Evolutionary conservation across 305 asterid genomes (phyloP).

Genomic region (Solanum chacoense): DNA sequence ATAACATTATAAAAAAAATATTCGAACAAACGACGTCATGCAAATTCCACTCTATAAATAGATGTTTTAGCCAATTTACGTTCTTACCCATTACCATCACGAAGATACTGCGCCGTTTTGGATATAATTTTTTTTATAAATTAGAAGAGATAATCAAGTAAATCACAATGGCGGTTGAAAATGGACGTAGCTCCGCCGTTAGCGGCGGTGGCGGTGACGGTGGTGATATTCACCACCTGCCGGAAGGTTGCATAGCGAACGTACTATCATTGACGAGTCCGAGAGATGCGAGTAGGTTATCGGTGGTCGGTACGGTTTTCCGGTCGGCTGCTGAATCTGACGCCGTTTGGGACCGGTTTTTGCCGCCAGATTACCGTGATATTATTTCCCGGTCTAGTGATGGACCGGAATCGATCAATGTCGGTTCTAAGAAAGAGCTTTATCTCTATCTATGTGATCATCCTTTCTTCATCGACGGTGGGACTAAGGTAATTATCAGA

Average conservation of each 20-base stretch:
- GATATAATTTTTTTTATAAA: not conserved
- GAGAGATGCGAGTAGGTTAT: conserved; percentile 7
- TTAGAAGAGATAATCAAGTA: not conserved
- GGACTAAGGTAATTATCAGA: conserved; percentile 3
- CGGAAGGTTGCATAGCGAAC: conserved; percentile 20
- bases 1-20: not conserved
- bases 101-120: not conserved
- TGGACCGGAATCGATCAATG: not conserved
- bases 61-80: not conserved
- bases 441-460: conserved; percentile 2
- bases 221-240: conserved; percentile 1
- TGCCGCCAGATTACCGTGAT: conserved; percentile 12
- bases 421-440: conserved; percentile 10
- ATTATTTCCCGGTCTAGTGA: conserved; percentile 2
- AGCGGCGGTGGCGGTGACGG: not conserved
- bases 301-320: conserved; percentile 9
- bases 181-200: too few relatives aligned
- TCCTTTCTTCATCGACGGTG: conserved; percentile 1
- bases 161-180: not conserved
- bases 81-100: not conserved
- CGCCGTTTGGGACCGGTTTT: conserved; percentile 15
- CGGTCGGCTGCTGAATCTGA: conserved; percentile 14
- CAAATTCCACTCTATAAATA: not conserved
- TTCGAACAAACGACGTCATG: rapidly evolving
- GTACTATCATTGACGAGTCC: conserved; percentile 15